Evolutionary conservation across 371 early-diverging fungal species (phyloP).

Genomic region (Sporodiniella umbellata): DNA sequence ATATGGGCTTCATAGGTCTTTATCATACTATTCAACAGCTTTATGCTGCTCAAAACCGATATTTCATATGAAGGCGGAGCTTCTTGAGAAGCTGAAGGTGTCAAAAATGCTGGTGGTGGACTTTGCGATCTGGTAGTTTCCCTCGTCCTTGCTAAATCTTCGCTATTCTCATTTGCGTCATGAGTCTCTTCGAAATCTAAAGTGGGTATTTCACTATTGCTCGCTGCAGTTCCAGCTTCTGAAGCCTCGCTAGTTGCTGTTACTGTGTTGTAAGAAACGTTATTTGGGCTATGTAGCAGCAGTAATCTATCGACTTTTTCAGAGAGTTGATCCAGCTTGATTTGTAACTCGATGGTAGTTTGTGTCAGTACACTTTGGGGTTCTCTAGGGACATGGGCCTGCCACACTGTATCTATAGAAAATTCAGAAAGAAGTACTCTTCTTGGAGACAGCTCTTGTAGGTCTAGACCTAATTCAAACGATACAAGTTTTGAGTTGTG

Average conservation of each 20-base stretch:
- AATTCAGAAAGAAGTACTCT: constrained; percentile 19
- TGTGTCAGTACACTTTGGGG: not conserved
- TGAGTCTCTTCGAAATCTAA: not conserved
- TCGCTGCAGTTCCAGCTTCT: not conserved
- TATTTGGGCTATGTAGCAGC: not conserved
- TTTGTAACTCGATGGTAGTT: constrained; percentile 18
- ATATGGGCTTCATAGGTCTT: constrained; percentile 41
- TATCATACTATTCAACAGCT: constrained; percentile 28
- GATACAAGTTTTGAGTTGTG: constrained; percentile 36
- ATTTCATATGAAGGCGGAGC: constrained; percentile 50
- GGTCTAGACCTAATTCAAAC: constrained; percentile 28
- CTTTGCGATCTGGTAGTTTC: constrained; percentile 8
- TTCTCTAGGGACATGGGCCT: constrained; percentile 29
- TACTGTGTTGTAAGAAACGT: not conserved
- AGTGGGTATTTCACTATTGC: constrained; percentile 2
- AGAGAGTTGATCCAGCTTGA: constrained; percentile 28
- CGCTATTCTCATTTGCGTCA: constrained; percentile 4
- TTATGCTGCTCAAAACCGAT: constrained; percentile 40
- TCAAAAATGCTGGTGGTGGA: constrained; percentile 32
- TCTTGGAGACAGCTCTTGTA: constrained; percentile 25
- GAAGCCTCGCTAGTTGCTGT: not conserved
- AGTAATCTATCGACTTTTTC: constrained; percentile 19
- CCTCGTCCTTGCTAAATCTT: not conserved
- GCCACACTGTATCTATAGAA: constrained; percentile 23
- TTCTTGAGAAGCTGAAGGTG: constrained; percentile 13